Evolutionary conservation across 495 filamentous ascomycete species (phyloP).

Genomic region (Oleoguttula mirabilis): DNA sequence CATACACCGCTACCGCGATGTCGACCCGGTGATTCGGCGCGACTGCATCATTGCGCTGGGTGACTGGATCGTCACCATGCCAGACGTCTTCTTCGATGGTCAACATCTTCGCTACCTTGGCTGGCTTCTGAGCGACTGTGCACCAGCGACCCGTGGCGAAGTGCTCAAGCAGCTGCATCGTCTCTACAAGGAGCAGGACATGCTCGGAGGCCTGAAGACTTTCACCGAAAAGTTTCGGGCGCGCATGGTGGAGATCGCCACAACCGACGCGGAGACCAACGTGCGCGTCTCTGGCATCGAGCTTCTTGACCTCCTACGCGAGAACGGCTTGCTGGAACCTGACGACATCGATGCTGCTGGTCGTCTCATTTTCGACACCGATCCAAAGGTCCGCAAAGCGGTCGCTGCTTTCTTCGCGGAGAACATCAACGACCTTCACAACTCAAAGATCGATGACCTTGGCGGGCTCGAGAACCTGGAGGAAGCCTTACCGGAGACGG

Average conservation of each 20-base stretch:
- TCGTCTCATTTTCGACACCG: constrained; percentile 73
- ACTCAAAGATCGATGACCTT: constrained; percentile 69
- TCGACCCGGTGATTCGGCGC: constrained; percentile 73
- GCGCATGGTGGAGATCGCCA: constrained; percentile 88
- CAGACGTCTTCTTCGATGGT: constrained; percentile 76
- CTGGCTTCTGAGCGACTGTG: constrained; percentile 79
- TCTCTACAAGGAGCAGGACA: constrained; percentile 62
- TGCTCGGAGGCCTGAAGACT: constrained; percentile 61
- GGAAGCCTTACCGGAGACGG: constrained; percentile 48
- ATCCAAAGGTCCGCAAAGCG: constrained; percentile 69
- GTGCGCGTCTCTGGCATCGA: constrained; percentile 70
- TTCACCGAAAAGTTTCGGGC: constrained; percentile 83
- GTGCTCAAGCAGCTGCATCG: constrained; percentile 68
- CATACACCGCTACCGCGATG: constrained; percentile 86
- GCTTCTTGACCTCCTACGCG: constrained; percentile 66
- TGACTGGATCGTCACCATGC: constrained; percentile 71
- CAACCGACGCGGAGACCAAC: constrained; percentile 60
- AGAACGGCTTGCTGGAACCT: constrained; percentile 77
- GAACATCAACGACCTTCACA: constrained; percentile 69
- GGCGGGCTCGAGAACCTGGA: constrained; percentile 66
- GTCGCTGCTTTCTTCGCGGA: constrained; percentile 82
- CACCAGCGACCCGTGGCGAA: constrained; percentile 55
- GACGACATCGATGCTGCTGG: constrained; percentile 79
- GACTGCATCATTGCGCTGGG: constrained; percentile 78
- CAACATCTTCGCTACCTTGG: constrained; percentile 84